Evolutionary conservation across 768 basidiomycete genomes (phyloP), one percentile per base, ranked within the genome.

Genomic region (Boletus edulis): DNA sequence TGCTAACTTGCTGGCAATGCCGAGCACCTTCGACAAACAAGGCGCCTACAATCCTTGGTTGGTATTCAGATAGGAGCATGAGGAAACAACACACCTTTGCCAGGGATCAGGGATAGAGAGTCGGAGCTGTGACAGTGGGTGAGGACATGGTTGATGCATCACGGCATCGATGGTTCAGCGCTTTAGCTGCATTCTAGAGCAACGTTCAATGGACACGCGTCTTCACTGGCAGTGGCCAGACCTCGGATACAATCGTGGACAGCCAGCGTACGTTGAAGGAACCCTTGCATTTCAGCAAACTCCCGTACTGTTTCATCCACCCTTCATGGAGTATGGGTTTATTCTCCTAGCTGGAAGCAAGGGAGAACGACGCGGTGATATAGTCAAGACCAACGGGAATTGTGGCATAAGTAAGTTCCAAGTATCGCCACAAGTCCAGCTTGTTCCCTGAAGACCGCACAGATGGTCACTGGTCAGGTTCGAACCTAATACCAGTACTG

Each of bases 1-100:
- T 18, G 42, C 60, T 4, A 35, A 70, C 76, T 66, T 77, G 76
- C n/a, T 69, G 67, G 44, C 67, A 72, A 52, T 76, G 76, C 31
- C 70, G 63, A 12, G 70, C 39, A 10, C 57, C 57, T 43, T 61
- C 57, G 3, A 46, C 57, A 9, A 52, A 17, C 9, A 59, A 14
- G 4, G 52, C 9, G 42, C 59, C 56, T 52, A 43, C 15, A 15
- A 27, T 22, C 4, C 5, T 40, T 17, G n/a, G 38, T 46, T 17
- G 10, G 24, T 45, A 31, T 45, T 11, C 17, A 20, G 11, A n/a
- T 14, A 20, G 29, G n/a, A 31, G 0, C 29, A 13, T 11, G 17
- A 27, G n/a, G 60, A 49, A 11, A 22, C 1, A 22, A 22, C 29
- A 5, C n/a, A 51, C 58, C 55, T 35, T 44, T 13, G 2, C 49